Base-by-base conservation (phyloP, 139 green algal species). In the Ulvella scutata region DNA sequence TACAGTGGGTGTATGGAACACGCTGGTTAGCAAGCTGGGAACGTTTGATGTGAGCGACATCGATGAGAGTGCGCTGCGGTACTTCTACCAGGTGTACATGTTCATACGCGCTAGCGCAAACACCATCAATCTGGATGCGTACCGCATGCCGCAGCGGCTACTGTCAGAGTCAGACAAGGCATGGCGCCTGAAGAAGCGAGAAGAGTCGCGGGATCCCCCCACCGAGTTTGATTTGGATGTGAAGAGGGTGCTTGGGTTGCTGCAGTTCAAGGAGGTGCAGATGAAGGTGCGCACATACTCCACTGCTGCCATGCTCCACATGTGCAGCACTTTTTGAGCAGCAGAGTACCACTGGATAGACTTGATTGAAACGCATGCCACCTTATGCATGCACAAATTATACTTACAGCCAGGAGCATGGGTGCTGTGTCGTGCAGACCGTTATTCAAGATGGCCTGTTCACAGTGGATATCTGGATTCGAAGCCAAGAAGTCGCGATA, bases 1-100 rank as follows among this genome's bases (percentile, higher is more conserved):
- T 26, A 67, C 51, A n/a, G 33, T 67, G 51, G 51, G 51, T 67
- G 51, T 67, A 10, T 67, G 51, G 51, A 67, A 67, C 51, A 67
- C 51, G 51, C 51, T 67, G 10, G 51, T 67, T 9, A 26, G 51
- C 9, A 67, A 29, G 51, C 17, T 67, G 51, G n/a, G 51, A 1
- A 67, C 51, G 33, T 67, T 67, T 26, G 33, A 67, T 10, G 51
- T 67, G 9, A 36, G n/a, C 20, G 51, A 26, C 13, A 67, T 67
- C 13, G 51, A 67, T 67, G 51, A 67, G 20, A 67, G 51, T 23
- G 51, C 51, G 6, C 17, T 67, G 51, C 31, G 20, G 17, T 67
- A 67, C 51, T 67, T 67, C 20, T 67, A 36, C 51, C 51, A 67
- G 51, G 51, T 67, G 51, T 67, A 67, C 1, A 10, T 67, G 7